phyloP scores from a whole-genome alignment of 805 yeast species.

The Vanderwaltozyma verrucispora region DNA sequence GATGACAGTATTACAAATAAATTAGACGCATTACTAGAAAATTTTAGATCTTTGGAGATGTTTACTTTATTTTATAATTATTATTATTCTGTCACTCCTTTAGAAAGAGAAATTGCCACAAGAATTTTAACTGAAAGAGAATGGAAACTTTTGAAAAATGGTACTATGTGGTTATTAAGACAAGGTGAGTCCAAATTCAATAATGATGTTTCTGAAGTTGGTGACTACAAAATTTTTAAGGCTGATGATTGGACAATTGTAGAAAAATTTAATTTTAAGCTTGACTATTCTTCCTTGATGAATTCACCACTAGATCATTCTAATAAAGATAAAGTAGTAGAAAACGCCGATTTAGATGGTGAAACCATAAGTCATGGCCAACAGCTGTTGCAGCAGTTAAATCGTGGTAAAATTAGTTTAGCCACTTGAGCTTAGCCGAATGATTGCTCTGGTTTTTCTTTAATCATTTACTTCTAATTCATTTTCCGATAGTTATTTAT shows the following conservation, averaged over 20 bases:
- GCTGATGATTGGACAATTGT: slow-evolving; percentile 34
- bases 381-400: slow-evolving; percentile 23
- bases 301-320: slow-evolving; percentile 3
- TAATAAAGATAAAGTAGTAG: background rate
- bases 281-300: slow-evolving; percentile 27
- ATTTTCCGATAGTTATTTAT: background rate
- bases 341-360: background rate
- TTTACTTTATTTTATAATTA: slow-evolving; percentile 35
- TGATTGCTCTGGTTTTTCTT: too few species aligned
- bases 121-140: slow-evolving; percentile 27
- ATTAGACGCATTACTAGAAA: slow-evolving; percentile 13
- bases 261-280: slow-evolving; percentile 33
- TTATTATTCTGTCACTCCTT: slow-evolving; percentile 34
- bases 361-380: slow-evolving; percentile 18
- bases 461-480: too few species aligned
- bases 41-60: slow-evolving; percentile 23
- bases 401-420: slow-evolving; percentile 14
- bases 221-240: slow-evolving; percentile 36
- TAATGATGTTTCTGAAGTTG: slow-evolving; percentile 33
- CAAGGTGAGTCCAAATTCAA: slow-evolving; percentile 30
- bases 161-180: slow-evolving; percentile 32
- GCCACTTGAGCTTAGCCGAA: too few species aligned
- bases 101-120: slow-evolving; percentile 32
- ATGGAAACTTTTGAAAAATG: slow-evolving; percentile 30
- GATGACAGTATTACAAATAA: slow-evolving; percentile 2